Conservation (phyloP, 352 stramenopile genomes). For the Phytophthora pluvialis region DNA sequence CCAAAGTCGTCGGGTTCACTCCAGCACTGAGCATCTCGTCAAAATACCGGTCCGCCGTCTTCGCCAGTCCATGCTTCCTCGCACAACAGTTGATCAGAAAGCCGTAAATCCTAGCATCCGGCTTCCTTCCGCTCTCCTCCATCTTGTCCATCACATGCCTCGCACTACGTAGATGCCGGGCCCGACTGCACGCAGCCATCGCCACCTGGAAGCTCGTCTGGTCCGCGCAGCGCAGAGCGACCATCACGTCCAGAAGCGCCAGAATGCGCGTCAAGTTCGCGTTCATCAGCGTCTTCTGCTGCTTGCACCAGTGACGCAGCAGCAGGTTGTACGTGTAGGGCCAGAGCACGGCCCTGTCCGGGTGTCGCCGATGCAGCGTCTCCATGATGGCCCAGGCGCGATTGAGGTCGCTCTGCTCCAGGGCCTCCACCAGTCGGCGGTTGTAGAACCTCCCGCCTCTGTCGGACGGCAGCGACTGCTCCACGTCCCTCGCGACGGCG, state of each 20-base stretch:
- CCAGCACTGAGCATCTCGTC: slow-evolving; percentile 46
- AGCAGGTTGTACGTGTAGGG: slow-evolving; percentile 63
- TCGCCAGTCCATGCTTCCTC: slow-evolving; percentile 39
- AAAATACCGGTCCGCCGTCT: slow-evolving; percentile 49
- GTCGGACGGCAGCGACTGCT: slow-evolving; percentile 22
- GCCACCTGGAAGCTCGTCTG: slow-evolving; percentile 69
- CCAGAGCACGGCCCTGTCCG: slow-evolving; percentile 38
- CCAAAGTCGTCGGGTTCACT: slow-evolving; percentile 49
- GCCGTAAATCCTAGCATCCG: slow-evolving; percentile 55
- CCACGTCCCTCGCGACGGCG: slow-evolving; percentile 21
- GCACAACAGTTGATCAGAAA: slow-evolving; percentile 77
- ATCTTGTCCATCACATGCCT: slow-evolving; percentile 55
- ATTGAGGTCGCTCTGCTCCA: slow-evolving; percentile 40
- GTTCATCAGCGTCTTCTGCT: slow-evolving; percentile 40
- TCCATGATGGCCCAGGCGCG: slow-evolving; percentile 38
- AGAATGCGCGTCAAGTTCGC: slow-evolving; percentile 51
- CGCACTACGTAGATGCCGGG: slow-evolving; percentile 45
- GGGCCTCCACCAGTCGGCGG: slow-evolving; percentile 35
- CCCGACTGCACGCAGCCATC: slow-evolving; percentile 70
- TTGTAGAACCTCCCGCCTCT: slow-evolving; percentile 59
- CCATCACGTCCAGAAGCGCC: slow-evolving; percentile 59
- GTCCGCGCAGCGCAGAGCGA: slow-evolving; percentile 41
- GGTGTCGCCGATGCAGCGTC: slow-evolving; percentile 30
- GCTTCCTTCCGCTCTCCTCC: slow-evolving; percentile 30
- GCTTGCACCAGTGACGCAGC: slow-evolving; percentile 54